A percentile compares a stretch with the other conserved stretches of the same genome.
phyloP scores from a whole-genome alignment of 2,329 filamentous ascomycete genomes.

The Chaetomium sp. region DNA sequence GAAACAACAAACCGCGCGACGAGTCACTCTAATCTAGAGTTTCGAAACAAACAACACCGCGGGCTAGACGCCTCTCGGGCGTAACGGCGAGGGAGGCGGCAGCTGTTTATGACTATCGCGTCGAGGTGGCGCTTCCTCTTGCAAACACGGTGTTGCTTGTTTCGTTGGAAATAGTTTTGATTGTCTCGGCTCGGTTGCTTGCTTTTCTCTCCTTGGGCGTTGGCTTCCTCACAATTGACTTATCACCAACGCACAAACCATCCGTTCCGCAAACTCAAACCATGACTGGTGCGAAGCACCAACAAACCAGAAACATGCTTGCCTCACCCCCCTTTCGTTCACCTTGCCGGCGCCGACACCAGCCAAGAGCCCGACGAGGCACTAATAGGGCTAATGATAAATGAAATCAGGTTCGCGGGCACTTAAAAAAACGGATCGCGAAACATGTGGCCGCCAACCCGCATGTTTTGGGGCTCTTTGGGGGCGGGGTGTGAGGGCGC shows the following conservation, averaged over 20 bases:
- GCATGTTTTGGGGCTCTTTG: not conserved
- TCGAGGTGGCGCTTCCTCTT: not conserved
- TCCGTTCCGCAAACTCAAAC: not conserved
- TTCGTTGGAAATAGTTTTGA: constrained; percentile 1
- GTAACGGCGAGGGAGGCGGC: constrained; percentile 4
- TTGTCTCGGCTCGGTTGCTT: constrained; percentile 17
- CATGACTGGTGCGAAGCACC: constrained; percentile 3
- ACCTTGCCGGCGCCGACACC: constrained; percentile 9
- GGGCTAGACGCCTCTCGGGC: not conserved
- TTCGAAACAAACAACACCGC: constrained; percentile 5
- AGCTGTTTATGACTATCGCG: not conserved
- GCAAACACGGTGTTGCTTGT: constrained; percentile 15
- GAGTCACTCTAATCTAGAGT: no score
- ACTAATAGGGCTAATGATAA: no score
- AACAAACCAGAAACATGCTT: constrained; percentile 19
- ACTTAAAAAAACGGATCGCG: not conserved
- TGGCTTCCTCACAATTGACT: constrained; percentile 18
- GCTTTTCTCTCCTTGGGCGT: constrained; percentile 12
- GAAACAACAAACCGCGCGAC: not conserved
- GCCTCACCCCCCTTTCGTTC: not conserved
- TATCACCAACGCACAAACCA: constrained; percentile 25
- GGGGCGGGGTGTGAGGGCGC: not conserved
- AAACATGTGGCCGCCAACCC: constrained; percentile 16
- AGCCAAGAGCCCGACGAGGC: constrained; percentile 1
- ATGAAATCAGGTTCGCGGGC: constrained; percentile 5